phyloP scores from a whole-genome alignment of 148 eudicot species.

The Rhododendron kiyosumense region DNA sequence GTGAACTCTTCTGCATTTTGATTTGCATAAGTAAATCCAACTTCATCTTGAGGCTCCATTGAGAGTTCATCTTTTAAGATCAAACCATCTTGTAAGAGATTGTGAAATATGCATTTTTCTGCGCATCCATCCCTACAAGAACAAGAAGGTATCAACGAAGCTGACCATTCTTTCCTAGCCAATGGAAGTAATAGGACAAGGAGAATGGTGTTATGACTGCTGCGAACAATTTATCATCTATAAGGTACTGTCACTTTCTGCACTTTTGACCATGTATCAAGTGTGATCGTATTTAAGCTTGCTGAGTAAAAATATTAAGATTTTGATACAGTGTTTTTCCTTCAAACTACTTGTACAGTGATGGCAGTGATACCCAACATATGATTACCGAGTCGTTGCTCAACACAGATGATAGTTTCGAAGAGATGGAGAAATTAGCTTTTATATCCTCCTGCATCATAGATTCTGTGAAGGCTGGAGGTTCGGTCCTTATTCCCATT shows the following conservation, averaged over 20 bases:
- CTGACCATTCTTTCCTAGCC: too few relatives aligned
- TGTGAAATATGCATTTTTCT: too few relatives aligned
- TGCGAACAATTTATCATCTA: slow-evolving; percentile 13
- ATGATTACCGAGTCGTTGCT: slow-evolving; percentile 26
- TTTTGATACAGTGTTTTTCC: not conserved
- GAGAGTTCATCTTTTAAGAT: too few relatives aligned
- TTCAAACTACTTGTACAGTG: slow-evolving; percentile 30
- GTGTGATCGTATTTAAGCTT: not conserved
- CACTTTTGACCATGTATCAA: not conserved
- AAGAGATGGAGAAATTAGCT: slow-evolving; percentile 67
- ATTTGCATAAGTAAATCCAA: too few relatives aligned
- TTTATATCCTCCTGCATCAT: slow-evolving; percentile 55
- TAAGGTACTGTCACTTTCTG: slow-evolving; percentile 18
- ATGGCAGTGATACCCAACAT: slow-evolving; percentile 14
- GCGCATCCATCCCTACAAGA: too few relatives aligned
- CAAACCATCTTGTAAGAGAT: too few relatives aligned
- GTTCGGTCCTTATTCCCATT: slow-evolving; percentile 73
- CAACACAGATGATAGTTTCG: slow-evolving; percentile 44
- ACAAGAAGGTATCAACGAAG: too few relatives aligned
- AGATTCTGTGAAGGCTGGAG: slow-evolving; percentile 67
- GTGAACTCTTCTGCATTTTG: too few relatives aligned
- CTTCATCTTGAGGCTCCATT: too few relatives aligned
- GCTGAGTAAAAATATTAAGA: not conserved
- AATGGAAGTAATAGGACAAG: too few relatives aligned
- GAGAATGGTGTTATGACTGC: slow-evolving; percentile 26